Base-by-base conservation (phyloP, 192 early-diverging fungal genomes). In the Fimicolochytrium jonesii region DNA sequence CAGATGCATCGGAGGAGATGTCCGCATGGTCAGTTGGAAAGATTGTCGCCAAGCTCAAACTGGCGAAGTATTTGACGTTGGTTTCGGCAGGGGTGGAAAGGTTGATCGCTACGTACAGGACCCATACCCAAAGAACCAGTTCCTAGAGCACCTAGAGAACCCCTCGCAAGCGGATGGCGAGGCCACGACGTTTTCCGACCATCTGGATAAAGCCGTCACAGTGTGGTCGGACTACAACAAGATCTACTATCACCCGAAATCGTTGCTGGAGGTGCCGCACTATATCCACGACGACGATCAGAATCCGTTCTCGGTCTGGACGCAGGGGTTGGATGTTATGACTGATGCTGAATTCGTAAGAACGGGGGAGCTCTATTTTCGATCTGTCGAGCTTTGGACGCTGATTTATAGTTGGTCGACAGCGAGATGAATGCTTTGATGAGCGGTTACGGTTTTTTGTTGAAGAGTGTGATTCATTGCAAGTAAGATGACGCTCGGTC, bases 141-240 rank as follows among this genome's bases (percentile, higher is more conserved):
- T 71, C 48, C 51, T 70, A 6, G 45, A 56, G 22, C 58, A 73
- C 45, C 67, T 76, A n/a, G 76, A 80, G 26, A 57, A 70, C n/a
- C n/a, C n/a, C n/a, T n/a, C n/a, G n/a, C n/a, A n/a, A 23, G 11
- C 68, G 13, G 67, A 59, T n/a, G 56, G 50, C n/a, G 67, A 67
- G 23, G 61, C 59, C 33, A 61, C 51, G 15, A 73, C 76, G 25
- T 80, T 72, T 36, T 56, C 77, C 18, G 47, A 74, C n/a, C 58
- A 79, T 18, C 59, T 89, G 32, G 82, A 90, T 25, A 59, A 58
- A 17, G 63, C 66, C 18, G 79, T 82, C 33, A 68, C 69, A 33
- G 77, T 73, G 15, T 95, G 94, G 92, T 86, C 92, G 0, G 93
- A 97, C 60, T 91, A 82, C 66, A 88, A 84, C 66, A 79, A 83